Conservation (phyloP, 805 yeast genomes). For the Saccharomycopsis fodiens region DNA sequence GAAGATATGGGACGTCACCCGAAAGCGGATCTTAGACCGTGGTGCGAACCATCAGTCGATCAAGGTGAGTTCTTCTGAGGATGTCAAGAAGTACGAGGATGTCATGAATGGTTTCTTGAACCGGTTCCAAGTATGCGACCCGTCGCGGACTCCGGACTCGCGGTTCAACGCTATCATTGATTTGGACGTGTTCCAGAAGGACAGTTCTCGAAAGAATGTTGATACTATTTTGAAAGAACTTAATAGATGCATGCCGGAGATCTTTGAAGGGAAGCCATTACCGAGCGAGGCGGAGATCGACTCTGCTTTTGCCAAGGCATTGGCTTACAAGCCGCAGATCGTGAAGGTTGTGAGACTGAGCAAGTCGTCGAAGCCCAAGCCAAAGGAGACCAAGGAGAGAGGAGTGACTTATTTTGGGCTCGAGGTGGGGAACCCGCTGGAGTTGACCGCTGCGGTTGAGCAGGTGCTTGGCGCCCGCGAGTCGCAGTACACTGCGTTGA, state of each 20-base stretch:
- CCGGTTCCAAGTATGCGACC: conserved; percentile 56
- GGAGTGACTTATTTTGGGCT: conserved; percentile 13
- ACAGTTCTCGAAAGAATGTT: conserved; percentile 46
- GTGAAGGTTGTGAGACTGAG: conserved; percentile 27
- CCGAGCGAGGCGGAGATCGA: conserved; percentile 38
- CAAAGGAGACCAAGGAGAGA: neutral
- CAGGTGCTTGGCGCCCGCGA: neutral
- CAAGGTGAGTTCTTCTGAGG: conserved; percentile 32
- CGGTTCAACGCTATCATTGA: conserved; percentile 59
- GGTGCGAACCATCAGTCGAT: conserved; percentile 90
- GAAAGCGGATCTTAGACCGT: conserved; percentile 50
- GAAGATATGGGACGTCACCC: conserved; percentile 45
- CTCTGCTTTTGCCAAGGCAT: conserved; percentile 45
- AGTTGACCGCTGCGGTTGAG: neutral
- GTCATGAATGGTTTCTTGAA: conserved; percentile 70
- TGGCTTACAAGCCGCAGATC: conserved; percentile 49
- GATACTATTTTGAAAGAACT: conserved; percentile 30
- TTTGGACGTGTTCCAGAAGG: conserved; percentile 35
- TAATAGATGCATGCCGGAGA: conserved; percentile 34
- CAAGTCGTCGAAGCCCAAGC: neutral
- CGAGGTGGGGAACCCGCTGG: neutral
- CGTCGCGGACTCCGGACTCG: conserved; percentile 48
- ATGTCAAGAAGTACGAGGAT: conserved; percentile 36
- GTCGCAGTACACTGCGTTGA: neutral
- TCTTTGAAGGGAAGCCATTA: conserved; percentile 26